phyloP scores from a whole-genome alignment of 139 green algal genomes.

The Eudorina sp. region DNA sequence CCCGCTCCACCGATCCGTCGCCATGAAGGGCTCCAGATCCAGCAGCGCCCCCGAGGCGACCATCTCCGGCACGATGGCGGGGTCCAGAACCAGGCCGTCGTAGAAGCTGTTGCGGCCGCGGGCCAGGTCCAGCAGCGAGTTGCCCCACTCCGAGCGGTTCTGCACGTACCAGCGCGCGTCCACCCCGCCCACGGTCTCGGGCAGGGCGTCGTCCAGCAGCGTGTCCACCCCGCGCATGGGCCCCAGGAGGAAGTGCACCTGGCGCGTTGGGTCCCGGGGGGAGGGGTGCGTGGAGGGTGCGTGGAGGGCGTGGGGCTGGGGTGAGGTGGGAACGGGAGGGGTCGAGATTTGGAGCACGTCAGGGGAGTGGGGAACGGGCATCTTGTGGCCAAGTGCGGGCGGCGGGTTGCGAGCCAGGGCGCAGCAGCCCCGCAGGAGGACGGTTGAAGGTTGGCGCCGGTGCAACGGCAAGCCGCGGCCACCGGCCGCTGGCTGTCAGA shows the following conservation, averaged over 20 bases:
- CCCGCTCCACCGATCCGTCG: background rate
- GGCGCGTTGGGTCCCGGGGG: background rate
- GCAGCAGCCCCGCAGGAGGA: too few relatives aligned
- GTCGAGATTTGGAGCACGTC: background rate
- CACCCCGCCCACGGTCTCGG: background rate
- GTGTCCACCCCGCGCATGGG: background rate
- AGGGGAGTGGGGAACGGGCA: background rate
- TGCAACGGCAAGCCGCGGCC: too few relatives aligned
- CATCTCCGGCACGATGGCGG: constrained; percentile 17
- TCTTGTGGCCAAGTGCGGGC: background rate
- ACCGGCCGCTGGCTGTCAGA: too few relatives aligned
- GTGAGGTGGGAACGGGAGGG: background rate
- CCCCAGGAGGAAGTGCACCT: constrained; percentile 30
- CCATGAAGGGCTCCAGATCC: constrained; percentile 12
- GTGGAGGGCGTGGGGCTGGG: background rate
- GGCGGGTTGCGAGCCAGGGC: background rate
- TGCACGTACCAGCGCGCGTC: background rate
- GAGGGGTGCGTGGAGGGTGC: background rate
- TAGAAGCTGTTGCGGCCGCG: background rate
- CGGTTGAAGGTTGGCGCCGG: too few relatives aligned
- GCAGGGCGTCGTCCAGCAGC: background rate
- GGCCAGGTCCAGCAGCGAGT: background rate
- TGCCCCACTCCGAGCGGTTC: background rate
- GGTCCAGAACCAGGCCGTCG: constrained; percentile 1
- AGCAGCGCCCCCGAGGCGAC: background rate